Conservation (phyloP, 2,329 filamentous ascomycete genomes). For the Metarhizium humberi region DNA sequence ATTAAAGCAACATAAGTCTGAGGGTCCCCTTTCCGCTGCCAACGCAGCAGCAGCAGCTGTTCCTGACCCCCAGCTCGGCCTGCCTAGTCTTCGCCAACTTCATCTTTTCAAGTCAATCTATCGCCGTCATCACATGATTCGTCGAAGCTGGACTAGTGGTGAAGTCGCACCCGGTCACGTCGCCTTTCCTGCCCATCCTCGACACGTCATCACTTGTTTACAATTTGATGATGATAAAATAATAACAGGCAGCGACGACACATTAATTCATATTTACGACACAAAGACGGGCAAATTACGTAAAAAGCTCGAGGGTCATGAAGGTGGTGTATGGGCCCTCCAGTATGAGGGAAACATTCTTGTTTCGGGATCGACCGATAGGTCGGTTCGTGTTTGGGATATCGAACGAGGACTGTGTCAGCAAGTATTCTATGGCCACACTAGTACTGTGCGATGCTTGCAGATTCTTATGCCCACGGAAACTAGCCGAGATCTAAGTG, state of each 20-base stretch:
- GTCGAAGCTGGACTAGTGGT: slow-evolving; percentile 84
- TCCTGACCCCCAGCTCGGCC: slow-evolving; percentile 69
- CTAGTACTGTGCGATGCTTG: slow-evolving; percentile 89
- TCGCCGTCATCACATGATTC: slow-evolving; percentile 83
- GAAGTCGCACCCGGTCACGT: slow-evolving; percentile 80
- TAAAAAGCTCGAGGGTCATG: slow-evolving; percentile 81
- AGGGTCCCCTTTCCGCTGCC: slow-evolving; percentile 80
- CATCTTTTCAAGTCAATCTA: slow-evolving; percentile 97
- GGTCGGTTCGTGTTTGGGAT: slow-evolving; percentile 99
- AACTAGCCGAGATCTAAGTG: slow-evolving; percentile 61
- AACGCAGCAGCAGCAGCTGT: slow-evolving; percentile 76
- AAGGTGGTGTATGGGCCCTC: slow-evolving; percentile 94
- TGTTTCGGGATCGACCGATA: slow-evolving; percentile 91
- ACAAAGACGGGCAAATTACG: slow-evolving; percentile 85
- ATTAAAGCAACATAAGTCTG: slow-evolving; percentile 48
- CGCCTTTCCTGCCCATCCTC: slow-evolving; percentile 90
- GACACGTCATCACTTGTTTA: slow-evolving; percentile 93
- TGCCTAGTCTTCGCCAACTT: slow-evolving; percentile 69
- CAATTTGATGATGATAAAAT: slow-evolving; percentile 99
- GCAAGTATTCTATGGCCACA: slow-evolving; percentile 95
- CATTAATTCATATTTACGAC: slow-evolving; percentile 95
- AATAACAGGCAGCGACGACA: slow-evolving; percentile 93
- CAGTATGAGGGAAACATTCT: slow-evolving; percentile 93
- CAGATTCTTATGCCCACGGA: slow-evolving; percentile 87
- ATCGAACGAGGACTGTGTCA: slow-evolving; percentile 88